Evolutionary conservation across 305 asterid genomes (phyloP).

Genomic region (Ruellia speciosa): DNA sequence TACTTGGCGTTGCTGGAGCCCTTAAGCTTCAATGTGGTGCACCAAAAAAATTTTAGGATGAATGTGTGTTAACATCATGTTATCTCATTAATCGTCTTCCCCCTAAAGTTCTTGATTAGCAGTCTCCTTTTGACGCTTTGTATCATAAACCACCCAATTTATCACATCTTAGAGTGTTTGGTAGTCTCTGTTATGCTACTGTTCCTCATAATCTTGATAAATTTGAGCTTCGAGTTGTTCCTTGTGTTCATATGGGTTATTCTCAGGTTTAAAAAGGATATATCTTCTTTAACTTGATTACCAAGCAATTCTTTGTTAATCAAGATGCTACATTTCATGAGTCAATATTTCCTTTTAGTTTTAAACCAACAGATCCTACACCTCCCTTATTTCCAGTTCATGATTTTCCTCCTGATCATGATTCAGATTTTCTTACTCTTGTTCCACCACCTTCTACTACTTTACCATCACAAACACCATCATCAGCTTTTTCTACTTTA

Average conservation of each 20-base stretch:
- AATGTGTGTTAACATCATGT: not conserved
- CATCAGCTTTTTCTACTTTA: too few species aligned
- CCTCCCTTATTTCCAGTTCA: too few species aligned
- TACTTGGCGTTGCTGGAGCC: not conserved
- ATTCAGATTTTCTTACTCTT: too few species aligned
- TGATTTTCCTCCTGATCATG: too few species aligned
- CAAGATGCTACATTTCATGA: not conserved
- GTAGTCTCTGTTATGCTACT: not conserved
- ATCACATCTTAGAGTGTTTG: constrained; percentile 5
- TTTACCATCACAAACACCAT: too few species aligned
- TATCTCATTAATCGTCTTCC: not conserved
- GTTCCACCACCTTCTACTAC: too few species aligned
- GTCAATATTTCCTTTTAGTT: constrained; percentile 1
- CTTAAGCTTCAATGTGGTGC: not conserved
- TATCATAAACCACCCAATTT: too few species aligned
- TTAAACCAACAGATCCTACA: not conserved
- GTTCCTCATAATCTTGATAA: not conserved
- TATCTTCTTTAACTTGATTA: not conserved
- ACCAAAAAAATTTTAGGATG: not conserved
- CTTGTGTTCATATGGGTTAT: constrained; percentile 1
- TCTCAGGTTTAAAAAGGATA: not conserved
- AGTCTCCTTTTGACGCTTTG: too few species aligned
- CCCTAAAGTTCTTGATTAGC: not conserved
- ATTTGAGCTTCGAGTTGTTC: not conserved
- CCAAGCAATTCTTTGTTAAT: not conserved